Evolutionary conservation across 768 basidiomycete genomes (phyloP), one percentile per base, ranked within the genome.

Genomic region (Kondoa subrosea): DNA sequence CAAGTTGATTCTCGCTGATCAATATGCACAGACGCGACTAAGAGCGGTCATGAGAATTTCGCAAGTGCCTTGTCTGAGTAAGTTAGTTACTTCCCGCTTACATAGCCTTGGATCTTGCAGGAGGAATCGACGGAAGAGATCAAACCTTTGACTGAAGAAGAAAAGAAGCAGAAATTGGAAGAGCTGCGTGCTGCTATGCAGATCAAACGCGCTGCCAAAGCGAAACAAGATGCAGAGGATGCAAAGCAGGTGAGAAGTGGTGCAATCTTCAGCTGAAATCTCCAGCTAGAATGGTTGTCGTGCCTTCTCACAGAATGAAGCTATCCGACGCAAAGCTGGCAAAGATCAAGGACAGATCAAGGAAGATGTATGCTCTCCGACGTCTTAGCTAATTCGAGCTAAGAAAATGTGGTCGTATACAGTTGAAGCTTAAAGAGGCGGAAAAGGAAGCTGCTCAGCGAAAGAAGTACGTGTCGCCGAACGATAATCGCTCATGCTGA

Each of bases 61-160:
- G 92, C 29, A 25, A 15, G 56, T 60, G 58, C 14, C n/a, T 31
- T 60, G 8, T 15, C 15, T 25, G 15, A 56, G 56, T 15, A 56
- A 56, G 56, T 56, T 15, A 15, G 16, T 15, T 56, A 56, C 56
- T 15, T 56, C 56, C 56, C n/a, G n/a, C n/a, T 56, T 25, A 56
- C 56, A 56, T 56, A 15, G 56, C 58, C 8, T 50, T 8, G 40
- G 21, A 21, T 8, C 58, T 12, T 25, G 8, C 58, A 60, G 58
- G 61, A 95, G 76, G 93, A 96, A 75, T 91, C 88, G 1, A 88
- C 85, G 0, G 91, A 97, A 74, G 93, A 96, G 89, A 84, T 96
- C 77, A 91, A 90, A 75, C 91, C 93, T 0, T 77, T 99, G 64
- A 96, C 92, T 0, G 91, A 96, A 77, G 91, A 92, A 74, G 91